Percentiles rank a stretch among this genome's conserved stretches.
Conservation (phyloP, 306 rosid genomes). For the Abrus pulchellus region DNA sequence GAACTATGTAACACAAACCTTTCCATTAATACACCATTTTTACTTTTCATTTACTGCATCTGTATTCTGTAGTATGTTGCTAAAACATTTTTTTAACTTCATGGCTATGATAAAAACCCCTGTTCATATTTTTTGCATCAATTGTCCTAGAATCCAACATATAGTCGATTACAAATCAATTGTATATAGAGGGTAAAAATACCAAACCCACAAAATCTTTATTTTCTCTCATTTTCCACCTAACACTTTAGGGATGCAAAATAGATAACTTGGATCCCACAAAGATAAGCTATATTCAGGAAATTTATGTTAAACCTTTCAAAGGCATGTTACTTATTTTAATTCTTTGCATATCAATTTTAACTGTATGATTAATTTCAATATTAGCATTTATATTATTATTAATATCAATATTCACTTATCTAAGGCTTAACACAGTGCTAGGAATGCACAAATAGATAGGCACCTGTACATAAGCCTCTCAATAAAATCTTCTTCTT, state of each 20-base stretch:
- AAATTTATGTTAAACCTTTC: constrained; percentile 44
- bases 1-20: constrained; percentile 21
- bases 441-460: constrained; percentile 50
- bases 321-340: constrained; percentile 39
- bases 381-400: constrained; percentile 35
- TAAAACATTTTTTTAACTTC: constrained; percentile 28
- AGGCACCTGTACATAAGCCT: constrained; percentile 98
- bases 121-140: constrained; percentile 33
- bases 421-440: constrained; percentile 49
- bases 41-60: constrained; percentile 14
- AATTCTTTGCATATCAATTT: constrained; percentile 40
- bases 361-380: constrained; percentile 39
- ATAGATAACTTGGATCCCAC: constrained; percentile 37
- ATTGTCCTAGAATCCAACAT: constrained; percentile 38
- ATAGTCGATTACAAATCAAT: constrained; percentile 41
- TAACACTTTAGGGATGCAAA: constrained; percentile 11
- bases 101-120: constrained; percentile 39
- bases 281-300: constrained; percentile 1
- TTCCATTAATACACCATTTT: constrained; percentile 31
- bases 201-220: constrained; percentile 32
- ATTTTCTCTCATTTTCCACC: constrained; percentile 4
- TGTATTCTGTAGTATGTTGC: constrained; percentile 30
- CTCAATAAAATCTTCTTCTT: constrained; percentile 99
- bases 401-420: constrained; percentile 45
- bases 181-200: constrained; percentile 32